These are phyloP conservation scores for Aspergillus persii DNA, from an alignment of 2,329 filamentous ascomycete genomes.

Conservation along the genomic window DNA sequence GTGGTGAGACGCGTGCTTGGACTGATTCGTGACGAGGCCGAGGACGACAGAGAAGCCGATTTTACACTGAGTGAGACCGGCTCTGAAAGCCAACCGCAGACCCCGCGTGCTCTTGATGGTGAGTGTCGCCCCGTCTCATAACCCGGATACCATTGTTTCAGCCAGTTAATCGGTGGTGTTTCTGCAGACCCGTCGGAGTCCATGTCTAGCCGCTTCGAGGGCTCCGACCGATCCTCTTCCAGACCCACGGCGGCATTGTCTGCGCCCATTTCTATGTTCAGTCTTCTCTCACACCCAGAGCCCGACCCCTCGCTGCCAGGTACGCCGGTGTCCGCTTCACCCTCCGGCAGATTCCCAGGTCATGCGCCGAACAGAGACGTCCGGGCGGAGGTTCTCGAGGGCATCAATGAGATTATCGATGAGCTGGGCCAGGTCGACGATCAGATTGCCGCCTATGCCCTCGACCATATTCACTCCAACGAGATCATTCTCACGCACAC, in stretches of 20 bases:
- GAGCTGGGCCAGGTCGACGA: conserved; percentile 91
- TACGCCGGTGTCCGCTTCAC: conserved; percentile 35
- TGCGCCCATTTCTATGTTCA: conserved; percentile 75
- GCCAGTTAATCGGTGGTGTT: conserved; percentile 9
- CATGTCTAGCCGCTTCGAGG: conserved; percentile 28
- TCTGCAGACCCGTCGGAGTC: conserved; percentile 28
- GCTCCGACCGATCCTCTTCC: conserved; percentile 32
- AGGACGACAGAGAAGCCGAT: conserved; percentile 70
- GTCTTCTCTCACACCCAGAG: conserved; percentile 70
- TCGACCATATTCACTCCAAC: conserved; percentile 89
- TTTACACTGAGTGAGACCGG: conserved; percentile 60
- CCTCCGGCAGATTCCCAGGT: conserved; percentile 31
- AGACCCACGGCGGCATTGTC: conserved; percentile 63
- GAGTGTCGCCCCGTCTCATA: conserved; percentile 11
- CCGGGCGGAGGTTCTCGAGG: conserved; percentile 86
- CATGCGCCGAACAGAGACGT: conserved; percentile 58
- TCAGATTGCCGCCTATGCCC: conserved; percentile 82
- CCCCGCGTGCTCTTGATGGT: conserved; percentile 39
- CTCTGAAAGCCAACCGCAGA: conserved; percentile 51
- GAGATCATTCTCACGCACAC: conserved; percentile 90
- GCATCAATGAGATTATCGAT: conserved; percentile 93
- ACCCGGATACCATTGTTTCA: neutral
- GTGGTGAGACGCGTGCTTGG: conserved; percentile 87
- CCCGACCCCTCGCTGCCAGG: conserved; percentile 44
- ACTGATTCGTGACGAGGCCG: conserved; percentile 85